Evolutionary conservation across 768 basidiomycete genomes (phyloP), one percentile per base, ranked within the genome.

Genomic region (Chalciporus pseudorubinellus): DNA sequence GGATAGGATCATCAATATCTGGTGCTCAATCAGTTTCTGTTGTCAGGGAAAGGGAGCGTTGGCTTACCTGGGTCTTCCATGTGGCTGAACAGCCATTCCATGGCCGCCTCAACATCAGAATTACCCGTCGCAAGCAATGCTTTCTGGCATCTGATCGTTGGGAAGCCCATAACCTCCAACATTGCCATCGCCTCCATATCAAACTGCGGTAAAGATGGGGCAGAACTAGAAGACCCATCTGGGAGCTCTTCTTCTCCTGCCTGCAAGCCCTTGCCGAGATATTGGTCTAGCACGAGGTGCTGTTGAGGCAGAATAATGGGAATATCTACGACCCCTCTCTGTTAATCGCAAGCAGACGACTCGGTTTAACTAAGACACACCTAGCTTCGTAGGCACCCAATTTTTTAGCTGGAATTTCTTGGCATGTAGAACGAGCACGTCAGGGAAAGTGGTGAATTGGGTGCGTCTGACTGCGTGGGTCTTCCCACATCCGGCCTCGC

Each of bases 351-450:
- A 20, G 38, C 42, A 44, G 2, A 46, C 16, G 1, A 39, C 3
- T 10, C n/a, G 21, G 3, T 6, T 36, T 3, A n/a, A 31, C 21
- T 7, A 39, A 24, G 7, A 64, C 82, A 16, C 55, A 92, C 93
- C 92, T 24, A 98, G 77, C 70, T 99, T 99, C 3, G 87, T 79
- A 0, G 97, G 97, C 1, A 99, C 92, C 97, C 97, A 98, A 59
- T 93, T 92, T 38, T 93, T 87, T 4, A 95, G 79, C 68, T 94
- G 90, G 74, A 97, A 98, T 61, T 95, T 95, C 64, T 89, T 91
- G 39, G 92, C 86, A 56, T 97, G 95, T 1, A 99, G 69, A 8
- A 95, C 84, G 0, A 98, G 77, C 1, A 92, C 82, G 11, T 93
- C 80, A 0, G 97, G 97, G 76, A 95, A 92, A 1, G 89, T 87